Evolutionary conservation across 306 rosid genomes (phyloP).

Genomic region (Malus fusca): DNA sequence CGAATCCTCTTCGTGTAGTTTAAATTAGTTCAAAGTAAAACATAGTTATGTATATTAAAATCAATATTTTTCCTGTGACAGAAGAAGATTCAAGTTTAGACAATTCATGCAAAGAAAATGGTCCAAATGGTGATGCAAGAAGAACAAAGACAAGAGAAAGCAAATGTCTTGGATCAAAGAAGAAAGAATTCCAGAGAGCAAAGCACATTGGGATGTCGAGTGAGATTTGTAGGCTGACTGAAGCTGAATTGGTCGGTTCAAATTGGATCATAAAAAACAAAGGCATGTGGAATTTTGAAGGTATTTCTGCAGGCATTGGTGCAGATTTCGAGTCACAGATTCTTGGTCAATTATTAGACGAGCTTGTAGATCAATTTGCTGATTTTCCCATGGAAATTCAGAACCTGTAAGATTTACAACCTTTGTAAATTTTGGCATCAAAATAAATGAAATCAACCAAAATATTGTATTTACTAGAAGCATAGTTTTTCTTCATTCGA

Average conservation of each 20-base stretch:
- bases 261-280: slow-evolving; percentile 18
- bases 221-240: slow-evolving; percentile 44
- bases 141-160: slow-evolving; percentile 18
- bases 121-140: slow-evolving; percentile 35
- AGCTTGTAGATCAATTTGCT: slow-evolving; percentile 43
- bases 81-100: slow-evolving; percentile 14
- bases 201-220: slow-evolving; percentile 31
- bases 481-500: neutral
- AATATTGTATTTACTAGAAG: neutral
- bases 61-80: neutral
- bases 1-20: rapidly evolving
- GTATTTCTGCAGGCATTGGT: slow-evolving; percentile 25
- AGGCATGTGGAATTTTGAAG: slow-evolving; percentile 21
- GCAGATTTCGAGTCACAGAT: slow-evolving; percentile 49
- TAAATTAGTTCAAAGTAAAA: neutral
- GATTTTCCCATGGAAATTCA: slow-evolving; percentile 1
- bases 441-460: slow-evolving; percentile 15
- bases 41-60: too few species aligned
- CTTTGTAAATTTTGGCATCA: slow-evolving; percentile 13
- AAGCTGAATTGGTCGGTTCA: slow-evolving; percentile 40
- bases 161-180: slow-evolving; percentile 20
- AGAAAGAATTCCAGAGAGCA: slow-evolving; percentile 18
- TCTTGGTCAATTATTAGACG: slow-evolving; percentile 49
- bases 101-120: slow-evolving; percentile 23
- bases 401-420: slow-evolving; percentile 17